Conservation (phyloP, 2,329 filamentous ascomycete species). For the Botryotinia convoluta region DNA sequence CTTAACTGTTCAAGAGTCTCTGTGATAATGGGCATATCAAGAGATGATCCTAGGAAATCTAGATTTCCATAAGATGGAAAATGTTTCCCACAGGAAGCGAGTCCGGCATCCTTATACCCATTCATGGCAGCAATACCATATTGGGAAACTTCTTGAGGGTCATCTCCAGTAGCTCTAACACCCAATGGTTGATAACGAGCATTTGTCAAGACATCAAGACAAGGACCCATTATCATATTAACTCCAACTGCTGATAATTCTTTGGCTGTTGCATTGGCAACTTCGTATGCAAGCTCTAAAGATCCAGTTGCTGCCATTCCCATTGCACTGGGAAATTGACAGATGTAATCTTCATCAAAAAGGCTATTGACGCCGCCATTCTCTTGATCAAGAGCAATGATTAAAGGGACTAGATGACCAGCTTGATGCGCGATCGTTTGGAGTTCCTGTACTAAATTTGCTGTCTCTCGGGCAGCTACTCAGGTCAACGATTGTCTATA, state of each 20-base stretch:
- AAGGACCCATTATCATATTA: constrained; percentile 92
- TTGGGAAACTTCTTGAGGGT: constrained; percentile 90
- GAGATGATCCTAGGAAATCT: constrained; percentile 84
- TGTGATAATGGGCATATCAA: constrained; percentile 93
- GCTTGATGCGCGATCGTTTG: constrained; percentile 89
- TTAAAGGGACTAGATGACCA: constrained; percentile 81
- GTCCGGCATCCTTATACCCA: constrained; percentile 86
- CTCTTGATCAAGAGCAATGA: constrained; percentile 93
- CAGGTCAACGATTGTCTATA: constrained; percentile 26
- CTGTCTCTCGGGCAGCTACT: constrained; percentile 85
- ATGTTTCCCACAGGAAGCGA: constrained; percentile 91
- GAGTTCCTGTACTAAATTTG: constrained; percentile 81
- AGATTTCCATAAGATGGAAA: constrained; percentile 95
- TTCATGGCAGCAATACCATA: constrained; percentile 89
- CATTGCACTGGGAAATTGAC: constrained; percentile 97
- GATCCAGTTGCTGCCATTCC: constrained; percentile 90
- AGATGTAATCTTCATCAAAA: constrained; percentile 92
- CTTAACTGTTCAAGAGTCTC: constrained; percentile 91
- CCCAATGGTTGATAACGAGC: constrained; percentile 86
- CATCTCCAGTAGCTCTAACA: constrained; percentile 85
- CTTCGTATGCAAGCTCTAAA: constrained; percentile 78
- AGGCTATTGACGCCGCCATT: constrained; percentile 97
- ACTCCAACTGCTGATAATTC: constrained; percentile 91
- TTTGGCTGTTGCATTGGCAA: constrained; percentile 89
- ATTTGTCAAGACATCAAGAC: constrained; percentile 91